Conservation (phyloP, 305 asterid species). For the Caryopteris hybrid region DNA sequence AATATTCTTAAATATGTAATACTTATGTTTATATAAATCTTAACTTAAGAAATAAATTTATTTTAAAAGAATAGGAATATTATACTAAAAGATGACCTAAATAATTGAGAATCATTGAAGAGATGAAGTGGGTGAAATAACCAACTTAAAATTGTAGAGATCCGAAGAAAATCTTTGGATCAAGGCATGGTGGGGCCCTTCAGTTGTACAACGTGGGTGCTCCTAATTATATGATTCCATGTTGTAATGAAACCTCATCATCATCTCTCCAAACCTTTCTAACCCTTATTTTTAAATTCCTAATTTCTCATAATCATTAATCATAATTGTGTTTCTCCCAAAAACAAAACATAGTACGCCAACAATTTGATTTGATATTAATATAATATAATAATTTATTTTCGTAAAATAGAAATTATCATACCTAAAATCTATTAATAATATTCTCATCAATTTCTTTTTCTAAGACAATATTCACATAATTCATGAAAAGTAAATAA, state of each 20-base stretch:
- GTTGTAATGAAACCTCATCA: too few species aligned
- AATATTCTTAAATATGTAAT: too few species aligned
- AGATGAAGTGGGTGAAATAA: background rate
- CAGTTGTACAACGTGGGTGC: constrained; percentile 4
- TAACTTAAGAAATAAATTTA: too few species aligned
- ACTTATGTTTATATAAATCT: too few species aligned
- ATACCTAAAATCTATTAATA: too few species aligned
- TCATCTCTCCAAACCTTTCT: too few species aligned
- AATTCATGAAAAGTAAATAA: too few species aligned
- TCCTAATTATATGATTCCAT: background rate
- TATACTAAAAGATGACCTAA: background rate
- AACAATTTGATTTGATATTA: background rate
- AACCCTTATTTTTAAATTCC: background rate
- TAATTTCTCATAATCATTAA: background rate
- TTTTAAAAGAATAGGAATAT: too few species aligned
- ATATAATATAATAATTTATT: too few species aligned
- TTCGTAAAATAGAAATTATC: too few species aligned
- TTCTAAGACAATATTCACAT: too few species aligned
- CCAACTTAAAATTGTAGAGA: background rate
- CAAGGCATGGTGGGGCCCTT: background rate
- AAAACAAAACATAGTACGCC: background rate
- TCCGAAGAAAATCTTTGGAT: background rate
- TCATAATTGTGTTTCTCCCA: background rate
- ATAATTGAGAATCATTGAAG: background rate
- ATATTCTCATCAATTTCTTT: too few species aligned